These are phyloP conservation scores for Nicotiana paniculata DNA, from an alignment of 257 asterid species.

Conservation along the genomic window DNA sequence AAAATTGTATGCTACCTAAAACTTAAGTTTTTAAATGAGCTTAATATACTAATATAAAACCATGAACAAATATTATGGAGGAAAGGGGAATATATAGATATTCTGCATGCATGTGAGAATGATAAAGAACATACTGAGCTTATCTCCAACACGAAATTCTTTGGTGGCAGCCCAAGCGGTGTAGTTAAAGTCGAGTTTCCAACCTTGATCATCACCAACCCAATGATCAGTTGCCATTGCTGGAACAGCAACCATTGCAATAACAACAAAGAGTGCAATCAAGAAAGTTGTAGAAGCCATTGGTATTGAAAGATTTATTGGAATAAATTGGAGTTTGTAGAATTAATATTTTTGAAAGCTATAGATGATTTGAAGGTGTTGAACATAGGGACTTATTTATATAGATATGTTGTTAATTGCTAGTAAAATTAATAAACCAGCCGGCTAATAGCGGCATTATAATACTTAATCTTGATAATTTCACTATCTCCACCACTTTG, in stretches of 20 bases:
- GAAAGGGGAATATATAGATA: not conserved
- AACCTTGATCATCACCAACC: conserved; percentile 36
- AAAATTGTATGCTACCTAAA: no score
- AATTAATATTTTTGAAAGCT: not conserved
- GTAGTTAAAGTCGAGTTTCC: conserved; percentile 24
- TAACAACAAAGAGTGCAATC: not conserved
- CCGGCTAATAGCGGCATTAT: not conserved
- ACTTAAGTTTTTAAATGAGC: not conserved
- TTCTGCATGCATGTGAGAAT: no score
- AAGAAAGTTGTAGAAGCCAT: conserved; percentile 25
- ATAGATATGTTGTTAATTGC: not conserved
- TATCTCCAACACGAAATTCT: conserved; percentile 23
- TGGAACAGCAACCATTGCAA: conserved; percentile 14
- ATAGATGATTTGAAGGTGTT: not conserved
- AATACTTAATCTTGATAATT: not conserved
- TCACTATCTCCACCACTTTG: not conserved
- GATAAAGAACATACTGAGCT: conserved; percentile 12
- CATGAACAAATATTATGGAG: not conserved
- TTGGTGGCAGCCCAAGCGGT: conserved; percentile 24
- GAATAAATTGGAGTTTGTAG: no score
- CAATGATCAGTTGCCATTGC: conserved; percentile 21
- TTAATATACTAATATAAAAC: no score
- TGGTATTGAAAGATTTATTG: not conserved
- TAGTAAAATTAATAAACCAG: not conserved
- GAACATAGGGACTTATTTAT: not conserved